phyloP scores from a whole-genome alignment of 208 protist species.

The Wallacemonas sp. region DNA sequence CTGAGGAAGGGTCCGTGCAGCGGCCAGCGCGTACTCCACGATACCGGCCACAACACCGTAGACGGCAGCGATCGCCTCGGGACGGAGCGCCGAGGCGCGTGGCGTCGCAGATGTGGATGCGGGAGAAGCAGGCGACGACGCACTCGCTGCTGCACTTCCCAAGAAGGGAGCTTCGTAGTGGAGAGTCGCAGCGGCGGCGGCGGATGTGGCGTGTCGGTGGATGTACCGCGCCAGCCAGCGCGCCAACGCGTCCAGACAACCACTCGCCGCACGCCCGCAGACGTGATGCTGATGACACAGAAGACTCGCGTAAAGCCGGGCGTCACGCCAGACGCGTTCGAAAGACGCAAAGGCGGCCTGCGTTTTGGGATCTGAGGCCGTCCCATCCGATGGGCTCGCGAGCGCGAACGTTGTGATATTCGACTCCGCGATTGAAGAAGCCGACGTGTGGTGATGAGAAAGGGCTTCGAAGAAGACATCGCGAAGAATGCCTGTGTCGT shows the following conservation, averaged over 20 bases:
- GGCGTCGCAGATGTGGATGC: no score
- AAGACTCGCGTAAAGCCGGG: conserved; percentile 29
- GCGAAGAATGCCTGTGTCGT: background rate
- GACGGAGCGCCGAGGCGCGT: background rate
- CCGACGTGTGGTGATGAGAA: no score
- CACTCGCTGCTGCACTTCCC: no score
- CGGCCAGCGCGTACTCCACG: conserved; percentile 56
- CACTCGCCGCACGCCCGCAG: conserved; percentile 10
- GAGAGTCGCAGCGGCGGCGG: no score
- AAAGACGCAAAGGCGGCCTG: background rate
- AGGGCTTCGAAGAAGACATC: background rate
- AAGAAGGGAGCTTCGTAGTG: no score
- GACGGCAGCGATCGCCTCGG: background rate
- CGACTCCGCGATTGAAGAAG: no score
- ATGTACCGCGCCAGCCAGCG: conserved; percentile 9
- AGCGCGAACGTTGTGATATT: no score
- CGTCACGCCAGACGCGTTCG: conserved; percentile 25
- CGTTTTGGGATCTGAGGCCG: no score
- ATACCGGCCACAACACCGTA: conserved; percentile 62
- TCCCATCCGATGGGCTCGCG: no score
- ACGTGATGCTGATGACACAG: conserved; percentile 25
- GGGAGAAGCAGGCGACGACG: no score
- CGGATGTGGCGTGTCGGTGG: background rate
- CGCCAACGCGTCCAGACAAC: background rate
- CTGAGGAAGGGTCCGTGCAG: conserved; percentile 18